Base-by-base conservation (phyloP, 1,139 yeast genomes). In the Zygosaccharomyces sapae region DNA sequence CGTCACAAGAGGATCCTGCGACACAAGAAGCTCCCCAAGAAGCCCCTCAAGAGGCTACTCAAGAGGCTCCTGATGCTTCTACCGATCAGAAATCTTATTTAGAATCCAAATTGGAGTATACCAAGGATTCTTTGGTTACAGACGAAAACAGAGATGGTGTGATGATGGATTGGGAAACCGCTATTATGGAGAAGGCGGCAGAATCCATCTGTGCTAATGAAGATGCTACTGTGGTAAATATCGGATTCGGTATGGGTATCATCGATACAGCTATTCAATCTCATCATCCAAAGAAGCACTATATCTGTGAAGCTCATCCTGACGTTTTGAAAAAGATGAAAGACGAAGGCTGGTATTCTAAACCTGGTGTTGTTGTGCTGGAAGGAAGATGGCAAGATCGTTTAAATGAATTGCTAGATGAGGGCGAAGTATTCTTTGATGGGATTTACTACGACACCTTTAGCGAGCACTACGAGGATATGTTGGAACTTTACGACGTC, bases 191-290 rank as follows among this genome's bases (percentile, higher is more conserved):
- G 50, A 72, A 82, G 19, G 95, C 95, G 1, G 84, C 95, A 48
- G 80, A 83, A 24, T 70, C 89, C 0, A 64, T 89, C 16, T 80
- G 83, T 64, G 46, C 67, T 33, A 47, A 55, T 9, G 77, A 74
- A 33, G 61, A 70, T 1, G 68, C 79, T 7, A 72, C 70, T 22
- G 79, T 90, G 2, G 70, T 90, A 42, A 90, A 90, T 60, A 86
- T 90, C 41, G 97, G 97, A 0, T 90, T 90, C 63, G 97, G 97
- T 1, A 87, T 90, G 96, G 97, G 97, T 2, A 89, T 90, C 46
- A 89, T 90, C 49, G 97, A 90, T 64, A 69, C 78, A 1, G 80
- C 83, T 75, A 83, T 90, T 51, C 86, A 86, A 61, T 70, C 67
- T 3, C 69, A 67, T 38, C 63, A 65, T 4, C 95, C 95, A 7